A percentile compares a stretch with the other conserved stretches of the same genome.
phyloP scores from a whole-genome alignment of 148 eudicot genomes.

The Cornus florida region DNA sequence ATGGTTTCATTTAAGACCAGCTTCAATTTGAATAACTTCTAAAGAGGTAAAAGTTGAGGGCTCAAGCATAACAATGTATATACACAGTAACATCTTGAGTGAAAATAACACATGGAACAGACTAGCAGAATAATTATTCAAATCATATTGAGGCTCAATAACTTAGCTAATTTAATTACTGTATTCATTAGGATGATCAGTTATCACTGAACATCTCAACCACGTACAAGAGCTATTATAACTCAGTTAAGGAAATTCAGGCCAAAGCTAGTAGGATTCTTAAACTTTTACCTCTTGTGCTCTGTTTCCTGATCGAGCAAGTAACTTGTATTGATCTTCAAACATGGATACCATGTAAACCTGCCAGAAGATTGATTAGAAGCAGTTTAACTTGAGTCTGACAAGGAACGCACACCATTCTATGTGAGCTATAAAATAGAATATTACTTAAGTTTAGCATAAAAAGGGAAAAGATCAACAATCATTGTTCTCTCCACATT shows the following conservation, averaged over 20 bases:
- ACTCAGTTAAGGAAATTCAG: not conserved
- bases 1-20: not conserved
- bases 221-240: too few species aligned
- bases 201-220: too few species aligned
- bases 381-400: not conserved
- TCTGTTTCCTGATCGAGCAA: conserved; percentile 93
- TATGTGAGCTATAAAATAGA: not conserved
- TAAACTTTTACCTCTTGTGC: conserved; percentile 76
- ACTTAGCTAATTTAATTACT: not conserved
- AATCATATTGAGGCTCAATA: conserved; percentile 1
- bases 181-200: not conserved
- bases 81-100: not conserved
- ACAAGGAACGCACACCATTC: not conserved
- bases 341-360: conserved; percentile 94
- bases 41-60: not conserved
- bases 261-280: not conserved
- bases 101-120: not conserved
- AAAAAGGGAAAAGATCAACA: not conserved
- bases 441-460: not conserved
- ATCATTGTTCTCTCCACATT: not conserved
- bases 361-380: conserved; percentile 31
- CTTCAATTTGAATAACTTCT: not conserved
- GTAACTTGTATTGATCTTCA: conserved; percentile 79
- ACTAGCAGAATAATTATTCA: not conserved
- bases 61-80: not conserved